Evolutionary conservation across 75 land plant genomes (phyloP).

Genomic region (Cupressus sempervirens): DNA sequence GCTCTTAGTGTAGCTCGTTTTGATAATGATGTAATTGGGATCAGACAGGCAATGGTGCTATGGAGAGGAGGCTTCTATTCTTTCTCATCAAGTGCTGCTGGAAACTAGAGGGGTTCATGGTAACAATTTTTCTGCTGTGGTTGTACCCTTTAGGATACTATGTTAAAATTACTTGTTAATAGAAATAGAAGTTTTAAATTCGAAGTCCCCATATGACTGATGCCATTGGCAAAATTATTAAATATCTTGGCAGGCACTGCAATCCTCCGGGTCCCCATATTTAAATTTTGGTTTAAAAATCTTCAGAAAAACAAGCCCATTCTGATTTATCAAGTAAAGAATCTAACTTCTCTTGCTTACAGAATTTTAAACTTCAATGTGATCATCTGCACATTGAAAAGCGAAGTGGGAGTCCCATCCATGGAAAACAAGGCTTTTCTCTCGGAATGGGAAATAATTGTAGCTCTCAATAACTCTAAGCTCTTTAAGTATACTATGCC

Average conservation of each 20-base stretch:
- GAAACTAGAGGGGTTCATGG: background rate
- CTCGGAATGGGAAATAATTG: no score
- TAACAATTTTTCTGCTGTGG: background rate
- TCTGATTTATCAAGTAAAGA: background rate
- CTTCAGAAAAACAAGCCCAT: background rate
- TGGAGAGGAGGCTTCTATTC: background rate
- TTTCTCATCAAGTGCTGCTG: background rate
- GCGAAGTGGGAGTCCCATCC: background rate
- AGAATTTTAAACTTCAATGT: background rate
- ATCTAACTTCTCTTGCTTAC: background rate
- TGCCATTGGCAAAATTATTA: background rate
- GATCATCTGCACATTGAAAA: background rate
- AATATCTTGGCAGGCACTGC: background rate
- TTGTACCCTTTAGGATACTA: background rate
- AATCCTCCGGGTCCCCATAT: background rate
- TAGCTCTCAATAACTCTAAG: no score
- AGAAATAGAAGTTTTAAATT: background rate
- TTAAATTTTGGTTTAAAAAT: background rate
- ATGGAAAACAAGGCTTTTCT: no score
- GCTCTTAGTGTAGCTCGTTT: background rate
- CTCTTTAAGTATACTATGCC: no score
- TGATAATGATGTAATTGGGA: background rate
- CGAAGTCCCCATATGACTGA: background rate
- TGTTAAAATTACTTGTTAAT: background rate
- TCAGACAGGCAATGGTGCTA: background rate